Evolutionary conservation across 176 grass and related monocot species (phyloP).

Genomic region (Carex pumila): DNA sequence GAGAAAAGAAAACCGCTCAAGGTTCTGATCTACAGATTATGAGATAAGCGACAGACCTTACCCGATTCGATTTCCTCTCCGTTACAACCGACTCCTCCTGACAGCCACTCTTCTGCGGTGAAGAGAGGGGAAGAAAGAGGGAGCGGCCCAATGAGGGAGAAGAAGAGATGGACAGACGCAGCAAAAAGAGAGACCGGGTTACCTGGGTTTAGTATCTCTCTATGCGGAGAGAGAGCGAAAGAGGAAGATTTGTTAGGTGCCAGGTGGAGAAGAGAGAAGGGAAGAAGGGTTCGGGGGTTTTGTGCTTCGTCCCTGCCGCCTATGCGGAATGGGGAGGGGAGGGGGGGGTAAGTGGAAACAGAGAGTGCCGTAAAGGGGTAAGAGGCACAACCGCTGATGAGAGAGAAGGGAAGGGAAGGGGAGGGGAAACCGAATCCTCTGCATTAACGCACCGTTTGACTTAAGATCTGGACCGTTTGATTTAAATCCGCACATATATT

Average conservation of each 20-base stretch:
- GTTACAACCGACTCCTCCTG: neutral
- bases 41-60: neutral
- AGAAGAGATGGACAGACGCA: neutral
- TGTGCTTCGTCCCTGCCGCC: neutral
- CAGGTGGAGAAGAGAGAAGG: neutral
- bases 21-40: neutral
- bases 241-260: too few species aligned
- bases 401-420: neutral
- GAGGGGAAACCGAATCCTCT: too few species aligned
- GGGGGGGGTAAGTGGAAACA: neutral
- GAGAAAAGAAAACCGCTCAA: neutral
- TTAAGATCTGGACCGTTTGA: too few species aligned
- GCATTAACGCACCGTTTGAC: too few species aligned
- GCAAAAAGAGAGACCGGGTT: neutral
- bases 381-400: slow-evolving; percentile 7
- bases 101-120: neutral
- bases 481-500: too few species aligned
- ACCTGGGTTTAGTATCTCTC: neutral
- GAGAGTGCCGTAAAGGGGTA: neutral
- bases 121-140: neutral
- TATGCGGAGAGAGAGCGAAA: neutral
- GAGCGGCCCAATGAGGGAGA: neutral
- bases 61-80: neutral
- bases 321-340: neutral
- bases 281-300: neutral